phyloP scores from a whole-genome alignment of 2,329 filamentous ascomycete species.

The Plectosphaerella sp. region DNA sequence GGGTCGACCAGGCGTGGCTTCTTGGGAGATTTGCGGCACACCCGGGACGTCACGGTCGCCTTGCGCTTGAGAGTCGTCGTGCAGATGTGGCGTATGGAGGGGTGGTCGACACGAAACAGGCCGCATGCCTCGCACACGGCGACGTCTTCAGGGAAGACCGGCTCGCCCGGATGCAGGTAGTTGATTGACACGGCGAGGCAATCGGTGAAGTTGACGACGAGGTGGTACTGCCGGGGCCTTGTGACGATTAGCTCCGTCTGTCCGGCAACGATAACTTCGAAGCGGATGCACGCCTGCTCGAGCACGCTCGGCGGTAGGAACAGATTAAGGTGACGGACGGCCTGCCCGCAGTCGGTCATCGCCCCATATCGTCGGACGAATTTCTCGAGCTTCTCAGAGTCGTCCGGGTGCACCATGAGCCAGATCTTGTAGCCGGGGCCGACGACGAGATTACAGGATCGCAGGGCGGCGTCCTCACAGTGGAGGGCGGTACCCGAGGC shows the following conservation, averaged over 20 bases:
- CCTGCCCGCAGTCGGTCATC: not conserved
- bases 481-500: not conserved
- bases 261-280: not conserved
- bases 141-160: not conserved
- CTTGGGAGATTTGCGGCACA: too few relatives aligned
- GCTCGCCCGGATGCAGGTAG: not conserved
- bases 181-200: constrained; percentile 3
- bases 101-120: not conserved
- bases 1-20: too few relatives aligned
- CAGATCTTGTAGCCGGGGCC: not conserved
- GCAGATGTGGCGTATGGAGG: too few relatives aligned
- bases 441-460: not conserved
- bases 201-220: not conserved
- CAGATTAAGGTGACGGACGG: not conserved
- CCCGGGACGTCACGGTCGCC: too few relatives aligned
- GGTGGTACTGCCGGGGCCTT: not conserved
- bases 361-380: not conserved
- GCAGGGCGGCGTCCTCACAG: not conserved
- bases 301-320: not conserved
- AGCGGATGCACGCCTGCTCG: not conserved
- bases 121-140: not conserved
- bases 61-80: too few relatives aligned
- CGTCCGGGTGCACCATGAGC: not conserved
- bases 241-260: not conserved
- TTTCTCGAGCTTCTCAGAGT: not conserved